Evolutionary conservation across 805 yeast genomes (phyloP), one percentile per base, ranked within the genome.

Genomic region (Sugiyamaella qingdaonensis): DNA sequence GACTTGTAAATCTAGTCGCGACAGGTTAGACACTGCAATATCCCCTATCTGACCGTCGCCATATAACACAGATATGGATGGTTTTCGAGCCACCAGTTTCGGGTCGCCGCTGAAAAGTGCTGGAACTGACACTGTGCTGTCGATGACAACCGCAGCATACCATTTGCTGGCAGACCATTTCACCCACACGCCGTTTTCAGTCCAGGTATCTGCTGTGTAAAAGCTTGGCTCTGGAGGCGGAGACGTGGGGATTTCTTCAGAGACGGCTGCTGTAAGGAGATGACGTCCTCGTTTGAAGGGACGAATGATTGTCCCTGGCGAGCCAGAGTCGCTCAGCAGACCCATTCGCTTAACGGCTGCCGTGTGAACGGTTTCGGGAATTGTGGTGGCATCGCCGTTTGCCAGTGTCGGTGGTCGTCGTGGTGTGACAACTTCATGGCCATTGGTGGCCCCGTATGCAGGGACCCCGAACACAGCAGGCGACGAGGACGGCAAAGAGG

Each of bases 1-100:
- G 1, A 48, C 39, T 37, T 41, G 42, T 2, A 60, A 32, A 48
- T 60, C 61, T 13, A 60, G 37, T 21, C 47, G 46, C 14, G 31
- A 44, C 31, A 52, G 14, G 14, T 49, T 33, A 4, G 32, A 16
- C 4, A 33, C 24, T 2, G 51, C 18, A 18, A 50, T 32, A 13
- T 48, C 58, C 2, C 52, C 52, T 16, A 48, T 51, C 10, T 53
- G 41, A n/a, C 45, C 53, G 29, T 52, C 53, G 16, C 54, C 43
- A 43, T 52, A 57, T 9, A 51, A 4, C 1, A 55, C 54, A 45
- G 39, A 45, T 9, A 49, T 27, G 4, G 47, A 14, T 4, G n/a
- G n/a, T 7, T 27, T 16, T 5, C 29, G 19, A 9, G 27, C 3
- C 9, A 19, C 5, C 18, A 16, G 18, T 19, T 43, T 44, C 14